A percentile compares a stretch with the other conserved stretches of the same genome.
These are phyloP conservation scores for Graphiopsis chlorocephala DNA, from an alignment of 2,329 filamentous ascomycete species.

Conservation along the genomic window DNA sequence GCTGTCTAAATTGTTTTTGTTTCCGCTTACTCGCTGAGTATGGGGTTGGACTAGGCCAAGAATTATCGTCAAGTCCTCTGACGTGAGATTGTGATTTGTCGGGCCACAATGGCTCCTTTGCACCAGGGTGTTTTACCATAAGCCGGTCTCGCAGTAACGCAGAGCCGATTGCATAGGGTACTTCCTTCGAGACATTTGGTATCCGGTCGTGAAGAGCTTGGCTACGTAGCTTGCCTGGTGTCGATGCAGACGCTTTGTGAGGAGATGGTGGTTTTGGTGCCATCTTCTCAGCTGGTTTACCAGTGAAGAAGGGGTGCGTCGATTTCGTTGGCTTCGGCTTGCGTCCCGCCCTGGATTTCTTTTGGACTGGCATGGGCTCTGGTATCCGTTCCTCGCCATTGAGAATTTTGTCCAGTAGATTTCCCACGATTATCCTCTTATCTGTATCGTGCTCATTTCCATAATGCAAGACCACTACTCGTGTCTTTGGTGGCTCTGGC, in stretches of 20 bases:
- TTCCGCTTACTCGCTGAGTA: conserved; percentile 34
- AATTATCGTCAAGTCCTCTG: conserved; percentile 42
- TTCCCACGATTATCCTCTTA: conserved; percentile 50
- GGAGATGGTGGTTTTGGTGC: conserved; percentile 29
- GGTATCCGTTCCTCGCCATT: conserved; percentile 34
- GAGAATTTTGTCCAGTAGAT: conserved; percentile 64
- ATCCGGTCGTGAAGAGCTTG: conserved; percentile 27
- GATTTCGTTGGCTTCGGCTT: conserved; percentile 30
- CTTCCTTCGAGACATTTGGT: conserved; percentile 20
- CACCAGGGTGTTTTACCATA: conserved; percentile 61
- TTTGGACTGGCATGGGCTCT: conserved; percentile 25
- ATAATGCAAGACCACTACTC: conserved; percentile 48
- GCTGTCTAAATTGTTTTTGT: conserved; percentile 28
- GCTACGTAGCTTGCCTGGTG: conserved; percentile 45
- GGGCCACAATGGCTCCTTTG: conserved; percentile 69
- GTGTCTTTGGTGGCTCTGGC: conserved; percentile 17
- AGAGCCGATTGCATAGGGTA: conserved; percentile 25
- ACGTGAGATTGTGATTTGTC: conserved; percentile 63
- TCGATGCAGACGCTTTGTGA: conserved; percentile 40
- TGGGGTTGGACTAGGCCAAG: no score
- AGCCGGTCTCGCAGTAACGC: conserved; percentile 33
- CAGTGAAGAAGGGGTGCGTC: conserved; percentile 69
- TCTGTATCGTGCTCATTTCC: conserved; percentile 45
- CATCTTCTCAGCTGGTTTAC: conserved; percentile 46
- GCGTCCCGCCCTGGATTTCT: conserved; percentile 20